phyloP scores from a whole-genome alignment of 352 stramenopile species.

The Phytophthora cryptogea region DNA sequence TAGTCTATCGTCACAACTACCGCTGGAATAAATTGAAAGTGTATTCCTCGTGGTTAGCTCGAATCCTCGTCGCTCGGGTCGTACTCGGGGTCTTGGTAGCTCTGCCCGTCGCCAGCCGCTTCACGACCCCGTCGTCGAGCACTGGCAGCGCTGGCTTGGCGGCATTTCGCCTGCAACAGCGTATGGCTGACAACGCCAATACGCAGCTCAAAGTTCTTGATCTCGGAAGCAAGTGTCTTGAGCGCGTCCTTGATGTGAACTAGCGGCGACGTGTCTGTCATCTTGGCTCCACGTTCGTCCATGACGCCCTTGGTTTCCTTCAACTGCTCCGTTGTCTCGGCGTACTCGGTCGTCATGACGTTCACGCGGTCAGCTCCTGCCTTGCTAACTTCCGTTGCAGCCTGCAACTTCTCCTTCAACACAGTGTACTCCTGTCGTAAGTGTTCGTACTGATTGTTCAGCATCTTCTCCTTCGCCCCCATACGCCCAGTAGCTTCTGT shows the following conservation, averaged over 20 bases:
- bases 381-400: conserved; percentile 68
- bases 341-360: conserved; percentile 76
- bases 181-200: conserved; percentile 84
- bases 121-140: conserved; percentile 38
- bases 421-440: conserved; percentile 66
- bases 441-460: conserved; percentile 85
- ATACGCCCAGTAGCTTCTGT: conserved; percentile 66
- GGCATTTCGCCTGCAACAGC: conserved; percentile 71
- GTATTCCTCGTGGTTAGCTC: conserved; percentile 39
- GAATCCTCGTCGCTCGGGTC: conserved; percentile 84
- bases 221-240: conserved; percentile 73
- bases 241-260: conserved; percentile 87
- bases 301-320: conserved; percentile 78
- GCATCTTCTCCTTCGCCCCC: conserved; percentile 71
- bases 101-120: conserved; percentile 33
- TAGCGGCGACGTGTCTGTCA: conserved; percentile 85
- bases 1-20: conserved; percentile 14
- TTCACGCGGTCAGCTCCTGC: conserved; percentile 71
- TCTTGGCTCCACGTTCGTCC: conserved; percentile 82
- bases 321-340: conserved; percentile 73
- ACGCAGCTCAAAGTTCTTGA: conserved; percentile 84
- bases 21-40: conserved; percentile 18
- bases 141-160: conserved; percentile 50
- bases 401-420: conserved; percentile 68
- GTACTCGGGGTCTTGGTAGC: conserved; percentile 77